Conservation (phyloP, 2,329 filamentous ascomycete genomes). For the Pseudocercospora cruenta region DNA sequence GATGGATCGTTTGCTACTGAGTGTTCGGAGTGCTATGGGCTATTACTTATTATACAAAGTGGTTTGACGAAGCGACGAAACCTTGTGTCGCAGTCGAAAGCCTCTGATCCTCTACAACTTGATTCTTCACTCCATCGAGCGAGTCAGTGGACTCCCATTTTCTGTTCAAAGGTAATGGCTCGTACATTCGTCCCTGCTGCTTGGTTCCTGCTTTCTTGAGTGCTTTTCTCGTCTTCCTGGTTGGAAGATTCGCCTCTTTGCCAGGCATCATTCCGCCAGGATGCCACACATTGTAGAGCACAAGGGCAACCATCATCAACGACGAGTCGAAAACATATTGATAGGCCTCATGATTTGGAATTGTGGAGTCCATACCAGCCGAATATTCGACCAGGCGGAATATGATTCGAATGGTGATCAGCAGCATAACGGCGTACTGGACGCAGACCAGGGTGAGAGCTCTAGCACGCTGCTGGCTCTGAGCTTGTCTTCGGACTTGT, state of each 20-base stretch:
- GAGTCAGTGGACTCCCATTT: not conserved
- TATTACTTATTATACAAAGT: not conserved
- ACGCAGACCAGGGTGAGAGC: constrained; percentile 41
- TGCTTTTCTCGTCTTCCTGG: constrained; percentile 14
- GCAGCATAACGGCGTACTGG: constrained; percentile 45
- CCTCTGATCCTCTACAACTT: not conserved
- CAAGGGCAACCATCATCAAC: constrained; percentile 22
- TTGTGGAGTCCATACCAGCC: constrained; percentile 50
- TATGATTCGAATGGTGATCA: constrained; percentile 60
- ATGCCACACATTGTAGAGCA: constrained; percentile 22
- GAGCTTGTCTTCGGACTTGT: not conserved
- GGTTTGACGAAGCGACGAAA: not conserved
- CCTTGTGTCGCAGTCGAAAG: not conserved
- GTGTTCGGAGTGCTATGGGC: not conserved
- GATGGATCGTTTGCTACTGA: not conserved
- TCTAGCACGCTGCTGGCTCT: constrained; percentile 23
- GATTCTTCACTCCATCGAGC: not conserved
- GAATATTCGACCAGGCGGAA: constrained; percentile 64
- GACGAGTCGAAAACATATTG: constrained; percentile 43
- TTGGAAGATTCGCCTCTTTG: constrained; percentile 20
- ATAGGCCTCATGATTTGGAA: constrained; percentile 58
- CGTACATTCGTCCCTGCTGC: not conserved
- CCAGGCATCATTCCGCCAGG: constrained; percentile 22
- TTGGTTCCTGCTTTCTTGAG: constrained; percentile 14
- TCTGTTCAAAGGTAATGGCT: not conserved